Evolutionary conservation across 495 filamentous ascomycete genomes (phyloP), one percentile per base, ranked within the genome.

Genomic region (Neurospora cerealis): DNA sequence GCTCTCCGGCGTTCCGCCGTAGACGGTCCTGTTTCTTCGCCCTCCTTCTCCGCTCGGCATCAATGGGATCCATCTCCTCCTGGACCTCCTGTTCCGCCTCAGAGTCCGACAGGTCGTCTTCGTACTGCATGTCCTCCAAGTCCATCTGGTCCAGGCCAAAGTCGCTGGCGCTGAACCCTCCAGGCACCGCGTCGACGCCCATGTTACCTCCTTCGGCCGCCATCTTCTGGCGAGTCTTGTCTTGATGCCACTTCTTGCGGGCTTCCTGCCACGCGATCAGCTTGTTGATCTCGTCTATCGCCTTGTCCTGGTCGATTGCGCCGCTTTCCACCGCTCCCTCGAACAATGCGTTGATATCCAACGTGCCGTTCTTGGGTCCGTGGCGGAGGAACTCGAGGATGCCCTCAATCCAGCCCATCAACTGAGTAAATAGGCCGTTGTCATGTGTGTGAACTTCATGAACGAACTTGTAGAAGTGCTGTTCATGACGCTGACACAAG

Each of bases 171-270:
- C 83, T 87, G 83, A 97, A 95, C 19, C 75, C 77, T 3, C 78
- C 80, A 5, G 78, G 79, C 11, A 86, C 79, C 71, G 81, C 83
- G 24, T 87, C 89, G 9, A 84, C 84, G 21, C 78, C 77, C n/a
- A 74, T 69, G 32, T 71, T 77, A 32, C 82, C 86, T 7, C 90
- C 93, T 74, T 93, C 93, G 19, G 93, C 92, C 5, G 96, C 96
- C 96, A 99, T 98, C 86, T 99, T 99, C 84, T 97, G 96, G 73
- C 95, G 85, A 9, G 96, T 99, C 85, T 99, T 99, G 81, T 96
- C 93, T 73, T 96, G 88, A 77, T 99, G 96, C 96, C 96, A 99
- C 79, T 92, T 92, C 85, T 98, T 98, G 66, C 96, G 86, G 72
- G 92, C 93, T 80, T 93, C 93, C 78, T 99, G 96, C 96, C 96